Evolutionary conservation across 257 asterid genomes (phyloP), one percentile per base, ranked within the genome.

Genomic region (Primulina tabacum): DNA sequence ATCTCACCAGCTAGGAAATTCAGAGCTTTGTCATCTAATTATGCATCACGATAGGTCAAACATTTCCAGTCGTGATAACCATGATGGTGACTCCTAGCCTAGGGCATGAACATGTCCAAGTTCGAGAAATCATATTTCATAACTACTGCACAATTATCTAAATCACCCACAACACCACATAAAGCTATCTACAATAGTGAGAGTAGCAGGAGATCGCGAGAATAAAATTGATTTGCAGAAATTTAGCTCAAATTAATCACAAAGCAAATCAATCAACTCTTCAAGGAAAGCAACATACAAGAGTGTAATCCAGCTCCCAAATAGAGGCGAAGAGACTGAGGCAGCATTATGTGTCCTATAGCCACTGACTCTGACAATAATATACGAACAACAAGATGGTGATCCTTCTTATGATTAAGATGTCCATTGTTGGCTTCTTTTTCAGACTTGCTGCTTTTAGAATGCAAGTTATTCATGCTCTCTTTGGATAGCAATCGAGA

Each of bases 301-400:
- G 97, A 86, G 84, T 88, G 99, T 40, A 89, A 66, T 72, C 78
- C 83, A 47, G 96, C 86, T 80, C 92, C 88, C 92, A 93, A 78
- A 85, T 85, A 87, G 77, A 89, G 90, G 69, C 96, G 95, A 71
- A 93, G 96, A 67, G 95, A 80, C 81, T 72, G 86, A 75, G 96
- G 76, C 74, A 93, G 83, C 97, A 86, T 89, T 73, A 93, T 73
- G 78, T 93, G 99, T 73, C 99, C 99, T 85, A 80, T 89, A 24
- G 95, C 85, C 78, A 90, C 99, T 37, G 92, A 82, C 68, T 86
- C 89, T 9, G 95, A 86, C 34, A 93, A 74, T 71, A 90, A 77
- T 65, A 90, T 43, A 38, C 74, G 86, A 55, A 85, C 82, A 63
- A 85, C 80, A 35, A 80, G 86, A 75, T 68, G 62, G 68, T 43